Conservation (phyloP, 345 rosid species). For the Erysimum cheiranthoides region DNA sequence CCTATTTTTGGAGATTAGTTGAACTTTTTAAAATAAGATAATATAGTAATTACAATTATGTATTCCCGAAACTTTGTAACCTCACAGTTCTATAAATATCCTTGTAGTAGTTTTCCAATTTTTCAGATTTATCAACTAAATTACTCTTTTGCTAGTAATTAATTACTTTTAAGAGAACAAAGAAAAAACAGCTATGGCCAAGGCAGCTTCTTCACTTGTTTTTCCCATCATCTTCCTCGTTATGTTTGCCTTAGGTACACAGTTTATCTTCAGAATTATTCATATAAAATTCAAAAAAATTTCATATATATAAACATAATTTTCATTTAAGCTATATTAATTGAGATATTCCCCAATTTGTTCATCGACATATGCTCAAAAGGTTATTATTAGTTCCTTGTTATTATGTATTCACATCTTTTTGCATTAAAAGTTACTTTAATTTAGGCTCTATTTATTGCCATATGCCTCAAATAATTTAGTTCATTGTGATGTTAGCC, state of each 20-base stretch:
- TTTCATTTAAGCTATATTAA: neutral
- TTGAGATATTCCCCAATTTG: neutral
- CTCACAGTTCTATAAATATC: neutral
- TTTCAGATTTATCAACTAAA: neutral
- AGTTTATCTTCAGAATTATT: neutral
- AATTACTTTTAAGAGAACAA: neutral
- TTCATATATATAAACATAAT: neutral
- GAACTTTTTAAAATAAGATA: too few relatives aligned
- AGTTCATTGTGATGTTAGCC: neutral
- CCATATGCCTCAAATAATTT: too few relatives aligned
- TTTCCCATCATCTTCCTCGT: slow-evolving; percentile 19
- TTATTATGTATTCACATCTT: neutral
- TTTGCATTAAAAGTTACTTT: neutral
- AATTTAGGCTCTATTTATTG: too few relatives aligned
- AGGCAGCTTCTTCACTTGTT: slow-evolving; percentile 7
- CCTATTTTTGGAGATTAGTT: too few relatives aligned
- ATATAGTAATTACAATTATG: too few relatives aligned
- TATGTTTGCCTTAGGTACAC: slow-evolving; percentile 5
- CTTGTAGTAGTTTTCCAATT: neutral
- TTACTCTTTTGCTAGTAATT: neutral
- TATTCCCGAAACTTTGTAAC: neutral
- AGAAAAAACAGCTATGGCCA: slow-evolving; percentile 17
- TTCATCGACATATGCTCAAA: neutral
- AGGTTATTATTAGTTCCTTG: neutral
- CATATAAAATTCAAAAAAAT: neutral